phyloP scores from a whole-genome alignment of 352 stramenopile genomes.

The Phytopythium ostracodes region DNA sequence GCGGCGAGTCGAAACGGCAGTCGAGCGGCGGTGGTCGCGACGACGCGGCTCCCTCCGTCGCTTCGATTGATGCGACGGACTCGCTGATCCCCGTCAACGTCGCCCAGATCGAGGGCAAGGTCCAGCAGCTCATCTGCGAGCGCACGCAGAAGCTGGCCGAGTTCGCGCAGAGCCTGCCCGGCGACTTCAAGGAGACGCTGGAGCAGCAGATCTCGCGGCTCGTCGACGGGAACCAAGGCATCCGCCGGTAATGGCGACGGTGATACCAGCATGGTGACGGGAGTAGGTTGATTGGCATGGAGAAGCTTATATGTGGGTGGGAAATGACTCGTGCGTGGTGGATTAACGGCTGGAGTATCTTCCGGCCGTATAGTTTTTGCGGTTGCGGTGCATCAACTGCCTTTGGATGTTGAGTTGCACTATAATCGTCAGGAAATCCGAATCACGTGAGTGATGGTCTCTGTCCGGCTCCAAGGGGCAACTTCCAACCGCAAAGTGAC shows the following conservation, averaged over 20 bases:
- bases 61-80: slow-evolving; percentile 3
- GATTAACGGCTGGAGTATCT: background rate
- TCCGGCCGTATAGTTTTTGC: background rate
- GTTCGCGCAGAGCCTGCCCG: slow-evolving; percentile 25
- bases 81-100: slow-evolving; percentile 21
- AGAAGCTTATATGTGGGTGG: too few species aligned
- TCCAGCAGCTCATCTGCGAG: slow-evolving; percentile 26
- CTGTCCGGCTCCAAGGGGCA: background rate
- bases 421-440: background rate
- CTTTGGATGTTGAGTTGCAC: too few species aligned
- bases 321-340: too few species aligned
- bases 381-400: background rate
- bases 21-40: background rate
- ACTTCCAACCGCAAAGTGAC: background rate
- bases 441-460: background rate
- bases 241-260: background rate
- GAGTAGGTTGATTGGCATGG: too few species aligned
- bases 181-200: slow-evolving; percentile 18
- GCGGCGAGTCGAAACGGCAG: background rate
- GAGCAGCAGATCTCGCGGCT: slow-evolving; percentile 16
- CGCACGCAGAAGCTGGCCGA: slow-evolving; percentile 23
- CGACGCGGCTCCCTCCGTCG: background rate
- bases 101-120: slow-evolving; percentile 16
- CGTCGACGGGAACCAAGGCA: too few species aligned
- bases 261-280: too few species aligned